These are phyloP conservation scores for Daldinia grandis DNA, from an alignment of 495 filamentous ascomycete genomes.

Conservation along the genomic window DNA sequence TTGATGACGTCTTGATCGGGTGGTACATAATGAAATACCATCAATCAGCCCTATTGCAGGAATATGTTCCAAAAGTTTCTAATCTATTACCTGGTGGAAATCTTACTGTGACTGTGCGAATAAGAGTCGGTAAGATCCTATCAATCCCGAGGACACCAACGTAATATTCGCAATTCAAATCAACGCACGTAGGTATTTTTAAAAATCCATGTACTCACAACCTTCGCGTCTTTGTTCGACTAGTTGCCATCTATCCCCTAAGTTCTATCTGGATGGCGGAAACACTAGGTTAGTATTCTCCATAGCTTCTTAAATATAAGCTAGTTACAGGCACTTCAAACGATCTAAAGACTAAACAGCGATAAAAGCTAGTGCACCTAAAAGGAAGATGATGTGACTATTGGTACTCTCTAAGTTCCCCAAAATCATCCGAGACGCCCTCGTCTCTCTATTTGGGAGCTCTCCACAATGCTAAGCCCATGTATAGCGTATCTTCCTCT, in stretches of 20 bases:
- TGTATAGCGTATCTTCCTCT: background rate
- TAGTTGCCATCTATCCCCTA: background rate
- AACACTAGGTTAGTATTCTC: background rate
- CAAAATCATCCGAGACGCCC: slow-evolving; percentile 3
- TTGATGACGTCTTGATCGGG: background rate
- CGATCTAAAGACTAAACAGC: slow-evolving; percentile 4
- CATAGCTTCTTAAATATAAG: background rate
- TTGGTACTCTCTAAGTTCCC: background rate
- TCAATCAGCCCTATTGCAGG: background rate
- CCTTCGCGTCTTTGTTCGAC: background rate
- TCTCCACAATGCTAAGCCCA: background rate
- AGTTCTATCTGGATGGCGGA: background rate
- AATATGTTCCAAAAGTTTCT: background rate
- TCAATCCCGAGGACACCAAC: background rate
- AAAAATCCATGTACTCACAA: background rate
- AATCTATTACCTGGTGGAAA: background rate
- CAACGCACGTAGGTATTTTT: background rate
- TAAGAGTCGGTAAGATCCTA: background rate
- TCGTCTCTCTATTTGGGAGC: background rate
- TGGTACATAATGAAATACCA: background rate
- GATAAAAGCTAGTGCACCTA: background rate
- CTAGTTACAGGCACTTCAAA: background rate
- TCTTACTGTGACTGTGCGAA: background rate
- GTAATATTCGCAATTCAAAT: slow-evolving; percentile 2
- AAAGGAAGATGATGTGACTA: background rate